Evolutionary conservation across 1,284 basidiomycete species (phyloP).

Genomic region (Ceraceosorus guamensis): DNA sequence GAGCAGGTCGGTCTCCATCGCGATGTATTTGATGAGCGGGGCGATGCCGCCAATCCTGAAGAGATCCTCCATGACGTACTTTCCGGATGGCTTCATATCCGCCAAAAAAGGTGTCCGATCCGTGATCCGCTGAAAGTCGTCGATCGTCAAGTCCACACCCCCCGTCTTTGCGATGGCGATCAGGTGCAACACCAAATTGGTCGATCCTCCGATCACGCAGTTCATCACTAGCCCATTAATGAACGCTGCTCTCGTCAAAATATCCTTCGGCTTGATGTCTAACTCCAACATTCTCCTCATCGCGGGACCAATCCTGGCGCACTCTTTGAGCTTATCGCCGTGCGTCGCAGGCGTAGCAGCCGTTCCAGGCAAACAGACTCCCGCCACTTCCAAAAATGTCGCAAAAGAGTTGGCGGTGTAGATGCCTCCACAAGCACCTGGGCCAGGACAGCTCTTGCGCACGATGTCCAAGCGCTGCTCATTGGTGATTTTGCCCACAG

Average conservation of each 20-base stretch:
- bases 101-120: slow-evolving; percentile 68
- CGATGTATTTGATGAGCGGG: slow-evolving; percentile 60
- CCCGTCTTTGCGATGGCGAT: slow-evolving; percentile 84
- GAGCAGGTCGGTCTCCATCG: slow-evolving; percentile 64
- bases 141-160: slow-evolving; percentile 70
- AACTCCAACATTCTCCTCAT: slow-evolving; percentile 73
- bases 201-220: slow-evolving; percentile 62
- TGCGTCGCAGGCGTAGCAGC: slow-evolving; percentile 76
- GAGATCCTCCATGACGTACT: slow-evolving; percentile 72
- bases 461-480: slow-evolving; percentile 76
- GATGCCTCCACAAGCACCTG: slow-evolving; percentile 55
- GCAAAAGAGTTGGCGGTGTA: slow-evolving; percentile 97
- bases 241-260: slow-evolving; percentile 90
- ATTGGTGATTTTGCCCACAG: slow-evolving; percentile 72
- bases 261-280: slow-evolving; percentile 84
- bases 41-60: slow-evolving; percentile 57
- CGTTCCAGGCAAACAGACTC: slow-evolving; percentile 69
- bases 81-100: slow-evolving; percentile 66
- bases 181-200: slow-evolving; percentile 83
- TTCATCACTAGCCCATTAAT: slow-evolving; percentile 85
- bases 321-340: slow-evolving; percentile 77
- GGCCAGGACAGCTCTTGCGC: slow-evolving; percentile 84
- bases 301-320: slow-evolving; percentile 71
- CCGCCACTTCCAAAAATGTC: slow-evolving; percentile 79
- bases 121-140: slow-evolving; percentile 56